Conservation (phyloP, 306 rosid genomes). For the Vigna reflexopilosa region DNA sequence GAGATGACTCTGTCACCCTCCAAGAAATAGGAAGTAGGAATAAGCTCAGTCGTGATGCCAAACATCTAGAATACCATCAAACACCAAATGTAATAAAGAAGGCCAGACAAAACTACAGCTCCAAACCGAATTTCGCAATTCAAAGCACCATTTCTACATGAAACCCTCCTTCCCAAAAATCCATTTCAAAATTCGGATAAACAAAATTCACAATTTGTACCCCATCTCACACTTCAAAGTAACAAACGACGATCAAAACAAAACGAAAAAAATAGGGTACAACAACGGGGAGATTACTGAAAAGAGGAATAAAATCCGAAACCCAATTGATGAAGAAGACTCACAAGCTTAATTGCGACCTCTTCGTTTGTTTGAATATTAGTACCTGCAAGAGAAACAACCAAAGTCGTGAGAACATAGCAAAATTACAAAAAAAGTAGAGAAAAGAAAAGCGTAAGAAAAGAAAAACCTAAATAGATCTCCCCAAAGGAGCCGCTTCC, state of each 20-base stretch:
- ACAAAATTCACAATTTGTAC: neutral
- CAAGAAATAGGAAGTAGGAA: neutral
- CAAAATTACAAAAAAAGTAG: neutral
- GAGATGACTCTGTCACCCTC: neutral
- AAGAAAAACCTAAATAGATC: slow-evolving; percentile 82
- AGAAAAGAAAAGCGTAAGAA: neutral
- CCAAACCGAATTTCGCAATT: slow-evolving; percentile 6
- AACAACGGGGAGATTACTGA: neutral
- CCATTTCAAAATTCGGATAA: slow-evolving; percentile 28
- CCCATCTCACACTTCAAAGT: neutral
- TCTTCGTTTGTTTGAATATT: slow-evolving; percentile 94
- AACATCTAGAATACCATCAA: slow-evolving; percentile 1
- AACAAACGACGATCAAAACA: neutral
- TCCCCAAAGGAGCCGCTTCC: slow-evolving; percentile 98
- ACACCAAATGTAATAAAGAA: slow-evolving; percentile 27
- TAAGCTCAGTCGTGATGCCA: slow-evolving; percentile 28
- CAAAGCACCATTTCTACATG: slow-evolving; percentile 1
- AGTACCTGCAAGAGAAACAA: slow-evolving; percentile 66
- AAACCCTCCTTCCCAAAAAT: slow-evolving; percentile 30
- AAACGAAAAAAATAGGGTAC: neutral
- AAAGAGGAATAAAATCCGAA: slow-evolving; percentile 21
- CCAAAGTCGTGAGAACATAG: slow-evolving; percentile 32
- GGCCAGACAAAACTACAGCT: slow-evolving; percentile 12
- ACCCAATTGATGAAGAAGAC: slow-evolving; percentile 48
- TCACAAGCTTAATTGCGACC: slow-evolving; percentile 96